Base-by-base conservation (phyloP, 139 green algal genomes). In the Pseudopediastrum boryanum region DNA sequence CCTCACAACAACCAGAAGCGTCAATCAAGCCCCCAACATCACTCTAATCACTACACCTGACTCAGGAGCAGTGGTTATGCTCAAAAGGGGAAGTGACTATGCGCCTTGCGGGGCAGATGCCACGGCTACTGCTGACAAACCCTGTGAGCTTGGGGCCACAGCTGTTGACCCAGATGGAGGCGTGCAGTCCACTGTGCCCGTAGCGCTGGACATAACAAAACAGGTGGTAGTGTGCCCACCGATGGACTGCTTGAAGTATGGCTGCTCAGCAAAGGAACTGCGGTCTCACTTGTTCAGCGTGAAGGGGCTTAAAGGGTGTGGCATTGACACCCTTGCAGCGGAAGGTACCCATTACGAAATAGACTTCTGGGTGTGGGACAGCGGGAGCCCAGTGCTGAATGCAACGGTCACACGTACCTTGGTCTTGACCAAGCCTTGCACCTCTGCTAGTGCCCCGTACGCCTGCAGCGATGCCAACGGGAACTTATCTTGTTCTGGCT, bases 361-460 rank as follows among this genome's bases (percentile, higher is more conserved):
- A 16, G 58, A 79, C 41, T 90, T 88, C 63, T 85, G 75, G 83
- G 85, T 90, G 46, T 90, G 82, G 78, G 85, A 86, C 56, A 62
- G 51, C 21, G 59, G 61, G 39, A 75, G 44, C 3, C 85, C 85
- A 35, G 56, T 79, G 6, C 36, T 62, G 9, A 86, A 83, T 35
- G 83, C 83, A 31, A 81, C 39, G 6, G 48, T 78, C 0, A 58
- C 13, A 19, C 65, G 73, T 19, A 79, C 58, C 23, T 39, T 85
- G 1, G 38, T 72, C 0, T 35, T 85, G 16, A 35, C 59, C 33
- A 69, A 69, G 52, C 72, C 80, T 10, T 85, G 80, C 48, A 64
- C 75, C 19, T 42, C 13, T 0, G 9, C 46, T 3, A 51, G 21
- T n/a, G 73, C 50, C 3, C 66, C 56, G 3, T 46, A 62, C 52